A percentile compares a stretch with the other conserved stretches of the same genome.
These are phyloP conservation scores for Phascolomyces articulosus DNA, from an alignment of 371 early-diverging fungal species.

Conservation along the genomic window DNA sequence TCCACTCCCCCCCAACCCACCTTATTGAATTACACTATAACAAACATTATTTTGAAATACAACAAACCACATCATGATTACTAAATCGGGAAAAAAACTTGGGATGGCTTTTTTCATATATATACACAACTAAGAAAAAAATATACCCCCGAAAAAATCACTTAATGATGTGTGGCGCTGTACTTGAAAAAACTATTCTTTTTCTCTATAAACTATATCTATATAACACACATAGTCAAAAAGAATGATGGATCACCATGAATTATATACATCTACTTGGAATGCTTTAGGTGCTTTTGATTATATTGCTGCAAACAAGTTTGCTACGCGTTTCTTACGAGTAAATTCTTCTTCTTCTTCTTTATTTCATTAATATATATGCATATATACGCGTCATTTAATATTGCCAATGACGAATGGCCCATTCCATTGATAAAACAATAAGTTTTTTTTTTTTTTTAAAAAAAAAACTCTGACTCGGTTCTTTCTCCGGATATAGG, in stretches of 20 bases:
- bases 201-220: no score
- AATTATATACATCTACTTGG: constrained; percentile 27
- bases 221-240: neutral
- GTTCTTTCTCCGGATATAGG: constrained; percentile 7
- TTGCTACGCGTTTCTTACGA: constrained; percentile 42
- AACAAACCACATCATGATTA: no score
- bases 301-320: constrained; percentile 56
- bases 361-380: neutral
- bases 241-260: neutral
- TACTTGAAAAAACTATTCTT: neutral
- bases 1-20: no score
- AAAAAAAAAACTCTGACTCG: neutral
- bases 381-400: no score
- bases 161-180: neutral
- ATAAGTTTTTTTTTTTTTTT: neutral
- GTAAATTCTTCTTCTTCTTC: constrained; percentile 17
- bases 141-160: no score
- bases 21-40: no score
- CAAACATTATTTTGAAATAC: no score
- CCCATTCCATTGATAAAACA: neutral
- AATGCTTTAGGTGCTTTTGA: constrained; percentile 65
- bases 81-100: no score
- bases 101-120: no score
- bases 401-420: no score
- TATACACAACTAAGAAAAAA: no score